These are phyloP conservation scores for Hypoxylon subgilvum DNA, from an alignment of 495 filamentous ascomycete species.

Conservation along the genomic window DNA sequence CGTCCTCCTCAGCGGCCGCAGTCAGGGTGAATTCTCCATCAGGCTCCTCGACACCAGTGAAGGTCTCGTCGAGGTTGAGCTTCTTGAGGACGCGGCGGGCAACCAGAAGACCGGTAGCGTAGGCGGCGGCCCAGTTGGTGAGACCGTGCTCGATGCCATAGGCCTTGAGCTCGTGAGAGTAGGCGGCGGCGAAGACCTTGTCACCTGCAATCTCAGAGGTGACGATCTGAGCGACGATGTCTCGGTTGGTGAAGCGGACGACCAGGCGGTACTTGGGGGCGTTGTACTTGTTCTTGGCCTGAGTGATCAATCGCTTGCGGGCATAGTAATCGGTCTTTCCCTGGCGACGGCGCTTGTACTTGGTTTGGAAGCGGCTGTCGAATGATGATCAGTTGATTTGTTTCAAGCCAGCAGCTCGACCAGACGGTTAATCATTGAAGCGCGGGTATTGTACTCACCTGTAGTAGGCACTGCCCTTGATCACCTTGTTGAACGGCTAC, in stretches of 20 bases:
- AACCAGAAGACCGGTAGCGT: constrained; percentile 93
- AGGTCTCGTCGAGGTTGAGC: constrained; percentile 89
- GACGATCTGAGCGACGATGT: constrained; percentile 98
- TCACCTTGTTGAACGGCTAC: constrained; percentile 92
- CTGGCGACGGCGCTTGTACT: constrained; percentile 95
- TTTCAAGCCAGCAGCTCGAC: too few relatives aligned
- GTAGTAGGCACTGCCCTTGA: constrained; percentile 98
- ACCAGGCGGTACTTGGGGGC: constrained; percentile 99
- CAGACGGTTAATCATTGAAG: too few relatives aligned
- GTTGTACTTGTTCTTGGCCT: constrained; percentile 99
- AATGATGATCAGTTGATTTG: constrained; percentile 24
- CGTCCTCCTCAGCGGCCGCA: constrained; percentile 83
- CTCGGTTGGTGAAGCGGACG: constrained; percentile 99
- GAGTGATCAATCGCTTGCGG: constrained; percentile 98
- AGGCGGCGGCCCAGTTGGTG: constrained; percentile 99
- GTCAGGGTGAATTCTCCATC: constrained; percentile 93
- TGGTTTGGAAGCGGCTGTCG: constrained; percentile 96
- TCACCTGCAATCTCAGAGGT: constrained; percentile 95
- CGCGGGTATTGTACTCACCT: constrained; percentile 72
- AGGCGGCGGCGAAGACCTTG: constrained; percentile 92
- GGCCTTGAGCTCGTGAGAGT: constrained; percentile 95
- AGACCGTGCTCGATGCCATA: constrained; percentile 98
- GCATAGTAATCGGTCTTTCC: constrained; percentile 99
- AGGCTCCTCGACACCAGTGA: constrained; percentile 91
- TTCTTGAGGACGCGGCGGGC: constrained; percentile 96